Percentiles rank a stretch among this genome's conserved stretches.
Evolutionary conservation across 768 basidiomycete species (phyloP).

Genomic region (Tephrocybe sp.): DNA sequence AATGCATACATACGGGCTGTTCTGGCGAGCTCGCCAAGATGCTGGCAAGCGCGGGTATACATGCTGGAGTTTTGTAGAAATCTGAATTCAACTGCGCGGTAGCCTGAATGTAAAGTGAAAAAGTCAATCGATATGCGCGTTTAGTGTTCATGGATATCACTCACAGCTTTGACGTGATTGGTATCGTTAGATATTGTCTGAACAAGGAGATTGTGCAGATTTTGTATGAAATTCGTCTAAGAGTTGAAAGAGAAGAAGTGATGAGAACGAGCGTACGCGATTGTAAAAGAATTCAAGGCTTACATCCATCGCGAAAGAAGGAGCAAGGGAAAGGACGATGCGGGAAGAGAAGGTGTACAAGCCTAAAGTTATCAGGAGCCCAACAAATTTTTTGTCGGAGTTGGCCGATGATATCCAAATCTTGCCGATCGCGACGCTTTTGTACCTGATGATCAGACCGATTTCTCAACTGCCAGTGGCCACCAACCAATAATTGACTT

Average conservation of each 20-base stretch:
- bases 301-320: constrained; percentile 47
- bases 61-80: constrained; percentile 88
- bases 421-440: constrained; percentile 18
- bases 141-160: constrained; percentile 24
- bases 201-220: constrained; percentile 80
- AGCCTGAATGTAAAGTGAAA: constrained; percentile 51
- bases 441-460: too few relatives aligned
- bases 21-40: constrained; percentile 88
- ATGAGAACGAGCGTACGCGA: constrained; percentile 8
- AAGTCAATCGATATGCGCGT: constrained; percentile 1
- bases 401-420: constrained; percentile 45
- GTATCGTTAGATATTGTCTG: constrained; percentile 91
- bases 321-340: constrained; percentile 19
- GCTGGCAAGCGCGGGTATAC: constrained; percentile 87
- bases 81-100: constrained; percentile 89
- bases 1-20: constrained; percentile 59
- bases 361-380: constrained; percentile 20
- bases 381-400: constrained; percentile 64
- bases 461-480: too few relatives aligned
- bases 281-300: constrained; percentile 21
- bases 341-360: constrained; percentile 26
- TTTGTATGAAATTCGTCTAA: constrained; percentile 75
- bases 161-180: constrained; percentile 81
- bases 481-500: too few relatives aligned
- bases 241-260: constrained; percentile 21